phyloP scores from a whole-genome alignment of 2,329 filamentous ascomycete species.

The Lomentospora prolificans region DNA sequence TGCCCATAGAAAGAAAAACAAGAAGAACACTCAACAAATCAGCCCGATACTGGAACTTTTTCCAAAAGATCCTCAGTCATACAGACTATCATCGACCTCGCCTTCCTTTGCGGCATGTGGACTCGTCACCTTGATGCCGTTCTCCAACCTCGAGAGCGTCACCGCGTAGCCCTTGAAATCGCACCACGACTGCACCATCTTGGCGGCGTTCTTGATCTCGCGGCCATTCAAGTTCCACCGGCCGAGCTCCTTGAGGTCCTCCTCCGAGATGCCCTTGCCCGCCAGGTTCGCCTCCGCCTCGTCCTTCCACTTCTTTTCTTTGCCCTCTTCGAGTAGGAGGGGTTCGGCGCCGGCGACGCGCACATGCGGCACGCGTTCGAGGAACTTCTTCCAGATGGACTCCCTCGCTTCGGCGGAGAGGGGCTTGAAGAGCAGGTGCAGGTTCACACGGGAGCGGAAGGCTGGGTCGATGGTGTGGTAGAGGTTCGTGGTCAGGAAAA shows the following conservation, averaged over 20 bases:
- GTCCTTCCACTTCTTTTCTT: conserved; percentile 3
- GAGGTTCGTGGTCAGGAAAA: conserved; percentile 35
- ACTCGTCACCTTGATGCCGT: conserved; percentile 34
- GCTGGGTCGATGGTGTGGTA: conserved; percentile 32
- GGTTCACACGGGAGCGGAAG: conserved; percentile 34
- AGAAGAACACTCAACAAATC: too few species aligned
- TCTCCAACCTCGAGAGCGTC: conserved; percentile 31
- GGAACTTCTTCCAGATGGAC: conserved; percentile 36
- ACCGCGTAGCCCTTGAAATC: conserved; percentile 31
- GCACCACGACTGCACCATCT: conserved; percentile 36
- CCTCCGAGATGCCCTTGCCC: conserved; percentile 16
- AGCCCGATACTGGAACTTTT: too few species aligned
- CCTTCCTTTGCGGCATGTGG: conserved; percentile 28
- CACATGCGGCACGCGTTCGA: conserved; percentile 12
- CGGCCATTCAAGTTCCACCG: conserved; percentile 33
- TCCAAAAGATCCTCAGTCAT: conserved; percentile 14
- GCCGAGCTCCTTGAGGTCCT: conserved; percentile 27
- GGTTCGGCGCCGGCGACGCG: conserved; percentile 13
- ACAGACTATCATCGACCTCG: conserved; percentile 18
- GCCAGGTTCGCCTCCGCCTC: conserved; percentile 7
- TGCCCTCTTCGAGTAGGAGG: conserved; percentile 15
- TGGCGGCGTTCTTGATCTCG: conserved; percentile 45
- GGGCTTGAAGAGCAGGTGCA: conserved; percentile 34
- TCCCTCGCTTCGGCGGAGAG: conserved; percentile 27
- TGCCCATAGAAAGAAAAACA: too few species aligned